Evolutionary conservation across 1,284 basidiomycete genomes (phyloP).

Genomic region (Schizophyllum commune): DNA sequence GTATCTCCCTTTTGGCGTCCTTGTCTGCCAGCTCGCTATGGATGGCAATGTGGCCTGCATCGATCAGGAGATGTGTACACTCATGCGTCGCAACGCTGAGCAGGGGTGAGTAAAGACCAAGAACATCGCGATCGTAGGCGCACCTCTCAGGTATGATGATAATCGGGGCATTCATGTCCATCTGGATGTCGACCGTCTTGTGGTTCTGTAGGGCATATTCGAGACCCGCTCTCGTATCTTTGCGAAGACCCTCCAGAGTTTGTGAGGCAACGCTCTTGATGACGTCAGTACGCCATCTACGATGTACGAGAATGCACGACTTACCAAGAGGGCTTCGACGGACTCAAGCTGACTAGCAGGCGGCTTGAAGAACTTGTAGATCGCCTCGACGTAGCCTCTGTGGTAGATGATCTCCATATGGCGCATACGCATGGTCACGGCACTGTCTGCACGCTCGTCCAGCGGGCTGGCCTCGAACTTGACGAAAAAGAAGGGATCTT

Average conservation of each 20-base stretch:
- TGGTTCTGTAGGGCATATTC: conserved; percentile 91
- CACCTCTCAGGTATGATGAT: conserved; percentile 96
- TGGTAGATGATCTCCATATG: conserved; percentile 99
- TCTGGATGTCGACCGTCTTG: conserved; percentile 92
- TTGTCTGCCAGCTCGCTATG: conserved; percentile 89
- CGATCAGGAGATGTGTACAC: conserved; percentile 87
- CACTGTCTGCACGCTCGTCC: conserved; percentile 90
- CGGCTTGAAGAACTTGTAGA: conserved; percentile 91
- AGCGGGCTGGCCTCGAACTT: conserved; percentile 93
- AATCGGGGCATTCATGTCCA: conserved; percentile 96
- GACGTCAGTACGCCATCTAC: conserved; percentile 6
- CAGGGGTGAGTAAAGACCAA: conserved; percentile 3
- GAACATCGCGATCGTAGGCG: conserved; percentile 15
- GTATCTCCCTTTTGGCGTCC: conserved; percentile 71
- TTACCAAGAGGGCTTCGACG: conserved; percentile 79
- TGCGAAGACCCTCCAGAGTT: conserved; percentile 90
- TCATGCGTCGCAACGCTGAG: conserved; percentile 65
- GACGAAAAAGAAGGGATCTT: conserved; percentile 86
- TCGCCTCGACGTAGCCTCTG: conserved; percentile 87
- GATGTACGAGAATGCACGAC: conserved; percentile 17
- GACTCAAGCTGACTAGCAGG: conserved; percentile 95
- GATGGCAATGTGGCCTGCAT: conserved; percentile 95
- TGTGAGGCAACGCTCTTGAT: conserved; percentile 83
- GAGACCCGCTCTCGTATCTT: conserved; percentile 91
- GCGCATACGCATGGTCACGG: conserved; percentile 85